These are phyloP conservation scores for Xylariaceae sp. DNA, from an alignment of 2,329 filamentous ascomycete genomes.

Conservation along the genomic window DNA sequence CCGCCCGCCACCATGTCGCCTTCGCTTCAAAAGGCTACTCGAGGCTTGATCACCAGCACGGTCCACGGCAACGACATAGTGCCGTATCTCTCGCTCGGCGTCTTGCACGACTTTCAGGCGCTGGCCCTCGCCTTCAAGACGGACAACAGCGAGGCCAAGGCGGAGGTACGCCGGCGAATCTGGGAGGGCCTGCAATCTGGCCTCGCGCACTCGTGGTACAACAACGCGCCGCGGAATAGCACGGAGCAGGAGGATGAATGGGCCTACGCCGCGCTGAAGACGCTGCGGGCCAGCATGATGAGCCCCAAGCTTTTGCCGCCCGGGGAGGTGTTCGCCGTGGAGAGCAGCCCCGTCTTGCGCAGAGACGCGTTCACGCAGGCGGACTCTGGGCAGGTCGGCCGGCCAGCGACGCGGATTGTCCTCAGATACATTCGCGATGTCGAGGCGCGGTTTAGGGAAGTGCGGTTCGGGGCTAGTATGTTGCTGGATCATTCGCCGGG, in stretches of 20 bases:
- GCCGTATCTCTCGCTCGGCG: constrained; percentile 67
- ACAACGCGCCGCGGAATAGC: constrained; percentile 32
- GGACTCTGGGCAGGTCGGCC: constrained; percentile 49
- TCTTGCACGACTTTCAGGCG: constrained; percentile 71
- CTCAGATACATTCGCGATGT: constrained; percentile 69
- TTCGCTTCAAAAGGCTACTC: constrained; percentile 63
- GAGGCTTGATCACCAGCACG: constrained; percentile 70
- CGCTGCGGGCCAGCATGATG: constrained; percentile 63
- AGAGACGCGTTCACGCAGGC: constrained; percentile 56
- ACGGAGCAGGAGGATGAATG: constrained; percentile 60
- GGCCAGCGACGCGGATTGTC: constrained; percentile 64
- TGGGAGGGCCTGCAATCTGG: constrained; percentile 62
- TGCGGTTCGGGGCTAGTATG: constrained; percentile 69
- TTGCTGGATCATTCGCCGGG: constrained; percentile 72
- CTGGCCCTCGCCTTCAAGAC: constrained; percentile 69
- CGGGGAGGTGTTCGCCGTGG: constrained; percentile 70
- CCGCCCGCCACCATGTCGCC: constrained; percentile 70
- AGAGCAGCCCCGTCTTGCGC: constrained; percentile 63
- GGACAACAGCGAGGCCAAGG: constrained; percentile 63
- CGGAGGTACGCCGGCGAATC: constrained; percentile 61
- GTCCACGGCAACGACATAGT: constrained; percentile 72
- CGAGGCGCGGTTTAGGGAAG: constrained; percentile 64
- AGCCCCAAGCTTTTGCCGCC: constrained; percentile 68
- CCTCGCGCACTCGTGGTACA: constrained; percentile 58
- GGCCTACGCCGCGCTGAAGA: constrained; percentile 64